Conservation (phyloP, 176 grass and related monocot genomes). For the Oryza brachyantha region DNA sequence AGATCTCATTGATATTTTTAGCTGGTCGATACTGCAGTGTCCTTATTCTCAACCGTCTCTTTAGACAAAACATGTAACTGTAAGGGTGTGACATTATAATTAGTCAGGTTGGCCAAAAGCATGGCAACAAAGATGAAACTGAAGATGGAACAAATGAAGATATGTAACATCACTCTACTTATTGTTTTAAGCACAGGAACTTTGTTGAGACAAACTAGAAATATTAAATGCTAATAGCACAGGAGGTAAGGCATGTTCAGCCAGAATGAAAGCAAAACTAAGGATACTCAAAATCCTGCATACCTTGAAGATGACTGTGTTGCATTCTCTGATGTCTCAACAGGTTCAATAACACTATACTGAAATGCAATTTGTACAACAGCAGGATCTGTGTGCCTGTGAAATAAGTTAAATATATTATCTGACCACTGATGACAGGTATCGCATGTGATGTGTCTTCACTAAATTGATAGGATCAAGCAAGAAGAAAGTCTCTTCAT, state of each 20-base stretch:
- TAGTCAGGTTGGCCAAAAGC: slow-evolving; percentile 6
- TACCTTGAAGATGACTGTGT: slow-evolving; percentile 56
- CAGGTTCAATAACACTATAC: slow-evolving; percentile 78
- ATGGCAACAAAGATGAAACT: neutral
- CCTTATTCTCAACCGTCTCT: slow-evolving; percentile 87
- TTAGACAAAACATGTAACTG: slow-evolving; percentile 77
- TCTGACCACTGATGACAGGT: neutral
- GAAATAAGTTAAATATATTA: slow-evolving; percentile 32
- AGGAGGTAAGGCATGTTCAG: neutral
- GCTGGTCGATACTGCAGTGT: slow-evolving; percentile 76
- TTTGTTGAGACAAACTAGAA: slow-evolving; percentile 24
- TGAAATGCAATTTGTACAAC: slow-evolving; percentile 90
- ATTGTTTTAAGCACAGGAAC: slow-evolving; percentile 15
- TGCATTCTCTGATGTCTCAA: slow-evolving; percentile 33
- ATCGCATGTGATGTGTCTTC: neutral
- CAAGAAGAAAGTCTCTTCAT: neutral
- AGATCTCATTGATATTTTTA: slow-evolving; percentile 86
- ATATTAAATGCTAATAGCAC: neutral
- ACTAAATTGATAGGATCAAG: slow-evolving; percentile 26
- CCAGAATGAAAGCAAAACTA: neutral
- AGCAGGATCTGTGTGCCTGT: slow-evolving; percentile 80
- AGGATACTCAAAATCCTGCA: neutral
- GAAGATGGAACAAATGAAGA: neutral
- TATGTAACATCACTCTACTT: slow-evolving; percentile 4
- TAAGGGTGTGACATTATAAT: slow-evolving; percentile 25